These are phyloP conservation scores for Telfairia occidentalis DNA, from an alignment of 331 rosid species.

Conservation along the genomic window DNA sequence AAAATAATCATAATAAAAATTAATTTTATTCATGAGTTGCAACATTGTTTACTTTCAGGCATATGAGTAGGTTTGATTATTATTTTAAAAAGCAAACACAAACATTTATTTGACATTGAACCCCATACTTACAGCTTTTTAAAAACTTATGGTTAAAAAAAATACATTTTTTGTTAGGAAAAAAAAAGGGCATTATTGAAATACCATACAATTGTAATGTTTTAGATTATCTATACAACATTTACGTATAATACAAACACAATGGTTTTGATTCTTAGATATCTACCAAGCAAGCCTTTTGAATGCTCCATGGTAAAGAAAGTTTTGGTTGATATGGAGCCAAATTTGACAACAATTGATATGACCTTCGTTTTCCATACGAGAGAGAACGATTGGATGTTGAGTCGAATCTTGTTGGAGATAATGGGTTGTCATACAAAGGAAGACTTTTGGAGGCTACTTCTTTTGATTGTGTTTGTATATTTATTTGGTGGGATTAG, in stretches of 20 bases:
- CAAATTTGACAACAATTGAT: not conserved
- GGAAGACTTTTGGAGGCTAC: not conserved
- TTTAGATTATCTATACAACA: not conserved
- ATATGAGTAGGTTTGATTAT: no score
- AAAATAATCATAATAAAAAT: no score
- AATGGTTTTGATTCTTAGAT: not conserved
- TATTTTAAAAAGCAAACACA: no score
- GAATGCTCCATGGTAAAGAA: not conserved
- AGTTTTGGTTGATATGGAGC: not conserved
- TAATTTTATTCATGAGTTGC: no score
- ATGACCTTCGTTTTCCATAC: constrained; percentile 39
- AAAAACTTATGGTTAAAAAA: no score
- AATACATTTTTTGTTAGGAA: no score
- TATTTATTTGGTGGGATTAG: no score
- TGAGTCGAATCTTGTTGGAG: constrained; percentile 38
- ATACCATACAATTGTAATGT: not conserved
- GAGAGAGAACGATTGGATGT: constrained; percentile 77
- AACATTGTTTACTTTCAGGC: no score
- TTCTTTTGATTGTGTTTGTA: no score
- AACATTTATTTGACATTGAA: no score
- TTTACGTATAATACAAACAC: not conserved
- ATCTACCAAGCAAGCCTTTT: not conserved
- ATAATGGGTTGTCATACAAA: not conserved
- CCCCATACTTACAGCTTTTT: no score
- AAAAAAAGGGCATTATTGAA: no score